Evolutionary conservation across 208 protist species (phyloP).

Genomic region (Leishmania mexicana): DNA sequence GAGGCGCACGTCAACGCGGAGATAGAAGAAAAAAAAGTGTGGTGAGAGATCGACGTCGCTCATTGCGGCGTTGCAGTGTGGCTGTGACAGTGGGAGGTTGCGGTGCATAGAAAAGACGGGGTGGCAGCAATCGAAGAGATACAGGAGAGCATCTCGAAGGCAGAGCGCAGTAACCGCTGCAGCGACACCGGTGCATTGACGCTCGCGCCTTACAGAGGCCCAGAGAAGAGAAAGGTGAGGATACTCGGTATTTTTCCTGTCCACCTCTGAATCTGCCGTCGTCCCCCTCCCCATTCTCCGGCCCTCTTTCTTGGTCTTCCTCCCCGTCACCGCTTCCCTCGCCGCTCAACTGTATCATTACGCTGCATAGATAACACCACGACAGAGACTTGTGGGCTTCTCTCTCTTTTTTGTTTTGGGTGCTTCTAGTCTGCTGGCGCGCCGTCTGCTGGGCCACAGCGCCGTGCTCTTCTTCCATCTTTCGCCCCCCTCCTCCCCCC

Average conservation of each 20-base stretch:
- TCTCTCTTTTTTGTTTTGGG: neutral
- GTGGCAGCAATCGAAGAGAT: neutral
- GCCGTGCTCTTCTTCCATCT: neutral
- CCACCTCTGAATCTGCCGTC: neutral
- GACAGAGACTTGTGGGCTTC: neutral
- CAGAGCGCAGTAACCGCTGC: neutral
- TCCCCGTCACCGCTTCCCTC: neutral
- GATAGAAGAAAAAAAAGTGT: neutral
- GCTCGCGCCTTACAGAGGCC: neutral
- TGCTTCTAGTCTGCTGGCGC: neutral
- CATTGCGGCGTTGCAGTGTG: neutral
- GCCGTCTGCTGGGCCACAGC: neutral
- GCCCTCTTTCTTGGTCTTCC: neutral
- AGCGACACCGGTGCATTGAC: neutral
- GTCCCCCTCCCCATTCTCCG: neutral
- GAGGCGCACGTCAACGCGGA: neutral
- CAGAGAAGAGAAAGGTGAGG: neutral
- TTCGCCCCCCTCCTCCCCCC: too few relatives aligned
- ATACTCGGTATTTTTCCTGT: neutral
- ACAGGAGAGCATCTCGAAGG: neutral
- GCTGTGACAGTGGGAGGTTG: neutral
- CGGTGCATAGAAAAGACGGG: neutral
- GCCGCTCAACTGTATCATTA: neutral
- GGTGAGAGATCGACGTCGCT: neutral
- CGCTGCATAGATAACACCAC: constrained; percentile 2